phyloP scores from a whole-genome alignment of 225 moss, liverwort and hornwort genomes.

The Bryoerythrophyllum caledonicum region DNA sequence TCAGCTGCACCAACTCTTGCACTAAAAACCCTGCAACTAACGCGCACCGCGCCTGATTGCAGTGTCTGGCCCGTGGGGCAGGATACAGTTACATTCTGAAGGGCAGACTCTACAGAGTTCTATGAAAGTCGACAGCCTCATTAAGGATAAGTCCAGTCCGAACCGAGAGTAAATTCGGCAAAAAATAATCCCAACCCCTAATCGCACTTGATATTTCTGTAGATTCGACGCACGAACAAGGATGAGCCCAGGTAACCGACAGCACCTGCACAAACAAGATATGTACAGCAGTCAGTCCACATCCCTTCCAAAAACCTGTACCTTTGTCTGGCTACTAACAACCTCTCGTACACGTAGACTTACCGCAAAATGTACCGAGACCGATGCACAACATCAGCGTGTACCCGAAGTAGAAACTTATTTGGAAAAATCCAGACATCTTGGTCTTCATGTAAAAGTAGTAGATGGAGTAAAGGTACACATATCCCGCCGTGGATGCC shows the following conservation, averaged over 20 bases:
- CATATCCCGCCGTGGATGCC: slow-evolving; percentile 89
- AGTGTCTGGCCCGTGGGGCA: slow-evolving; percentile 9
- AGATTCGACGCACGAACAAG: slow-evolving; percentile 90
- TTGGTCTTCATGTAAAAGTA: slow-evolving; percentile 98
- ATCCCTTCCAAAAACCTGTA: background rate
- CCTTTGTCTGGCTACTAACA: background rate
- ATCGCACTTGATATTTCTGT: slow-evolving; percentile 99
- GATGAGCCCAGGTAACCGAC: slow-evolving; percentile 96
- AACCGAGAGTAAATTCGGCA: slow-evolving; percentile 22
- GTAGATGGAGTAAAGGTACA: slow-evolving; percentile 94
- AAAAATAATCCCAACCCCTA: slow-evolving; percentile 36
- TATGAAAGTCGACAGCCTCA: slow-evolving; percentile 1
- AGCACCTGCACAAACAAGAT: slow-evolving; percentile 68
- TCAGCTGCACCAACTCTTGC: slow-evolving; percentile 14
- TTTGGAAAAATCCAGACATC: slow-evolving; percentile 99
- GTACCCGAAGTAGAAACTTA: slow-evolving; percentile 98
- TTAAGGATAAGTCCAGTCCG: slow-evolving; percentile 19
- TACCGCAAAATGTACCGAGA: slow-evolving; percentile 92
- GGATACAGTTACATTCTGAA: slow-evolving; percentile 12
- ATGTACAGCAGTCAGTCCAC: background rate
- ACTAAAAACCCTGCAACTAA: slow-evolving; percentile 21
- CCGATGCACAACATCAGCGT: slow-evolving; percentile 98
- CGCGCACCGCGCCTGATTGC: slow-evolving; percentile 16
- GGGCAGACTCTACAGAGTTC: slow-evolving; percentile 11
- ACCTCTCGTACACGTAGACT: slow-evolving; percentile 20